phyloP scores from a whole-genome alignment of 495 filamentous ascomycete genomes.

The Neurospora sp. region DNA sequence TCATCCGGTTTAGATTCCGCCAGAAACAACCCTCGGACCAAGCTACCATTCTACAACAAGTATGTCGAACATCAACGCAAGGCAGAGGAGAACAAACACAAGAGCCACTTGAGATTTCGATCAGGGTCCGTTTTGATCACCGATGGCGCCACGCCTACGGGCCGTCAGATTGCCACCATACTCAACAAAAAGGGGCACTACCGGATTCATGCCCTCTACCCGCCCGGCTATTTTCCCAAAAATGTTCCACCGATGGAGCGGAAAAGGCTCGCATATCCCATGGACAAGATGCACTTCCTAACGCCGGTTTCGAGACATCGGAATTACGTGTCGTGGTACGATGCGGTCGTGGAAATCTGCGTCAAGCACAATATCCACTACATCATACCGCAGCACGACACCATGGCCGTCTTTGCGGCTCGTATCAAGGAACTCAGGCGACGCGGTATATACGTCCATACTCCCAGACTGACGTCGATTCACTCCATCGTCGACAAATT shows the following conservation, averaged over 20 bases:
- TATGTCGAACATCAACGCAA: background rate
- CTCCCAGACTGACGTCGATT: background rate
- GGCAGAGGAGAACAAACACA: background rate
- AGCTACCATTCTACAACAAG: background rate
- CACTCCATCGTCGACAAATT: background rate
- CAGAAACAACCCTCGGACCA: background rate
- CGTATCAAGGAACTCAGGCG: background rate
- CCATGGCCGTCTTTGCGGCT: background rate
- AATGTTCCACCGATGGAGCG: background rate
- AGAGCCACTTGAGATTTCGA: background rate
- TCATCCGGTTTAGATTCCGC: background rate
- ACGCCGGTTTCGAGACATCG: background rate
- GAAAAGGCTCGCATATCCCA: background rate
- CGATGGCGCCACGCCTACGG: background rate
- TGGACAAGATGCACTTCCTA: background rate
- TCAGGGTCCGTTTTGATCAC: background rate
- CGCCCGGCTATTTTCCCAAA: background rate
- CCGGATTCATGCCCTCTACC: background rate
- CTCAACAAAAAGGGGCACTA: background rate
- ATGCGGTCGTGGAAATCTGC: background rate
- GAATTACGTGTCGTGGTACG: background rate
- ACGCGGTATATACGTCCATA: background rate
- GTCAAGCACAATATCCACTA: background rate
- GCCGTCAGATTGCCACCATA: background rate
- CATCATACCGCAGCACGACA: slow-evolving; percentile 3